Base-by-base conservation (phyloP, 2,329 filamentous ascomycete genomes). In the Paecilomyces niveus region DNA sequence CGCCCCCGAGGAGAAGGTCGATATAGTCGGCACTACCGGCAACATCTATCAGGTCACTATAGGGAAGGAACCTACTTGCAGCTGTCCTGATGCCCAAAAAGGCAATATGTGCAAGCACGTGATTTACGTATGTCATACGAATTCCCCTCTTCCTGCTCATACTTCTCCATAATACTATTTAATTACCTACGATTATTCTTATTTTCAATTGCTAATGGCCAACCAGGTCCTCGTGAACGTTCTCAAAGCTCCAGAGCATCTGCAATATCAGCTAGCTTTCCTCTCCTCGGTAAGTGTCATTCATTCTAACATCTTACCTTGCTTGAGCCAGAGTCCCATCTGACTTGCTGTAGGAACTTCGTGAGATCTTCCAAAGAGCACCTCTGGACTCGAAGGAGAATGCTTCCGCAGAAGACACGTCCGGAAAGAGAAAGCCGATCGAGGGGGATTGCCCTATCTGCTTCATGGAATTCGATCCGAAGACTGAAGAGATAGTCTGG, bases 91-190 rank as follows among this genome's bases (percentile, higher is more conserved):
- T 68, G 74, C 74, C 7, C 60, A 53, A 33, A 82, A 82, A 58
- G 81, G 83, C 3, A 81, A 83, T 52, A 81, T 85, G 64, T 88
- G 85, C 78, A 87, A 87, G 67, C 85, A 87, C 63, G 80, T 86
- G 51, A 71, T 83, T 53, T 86, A 85, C 66, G 82, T 82, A 74
- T 60, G 73, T 66, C 26, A 29, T 29, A 22, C 22, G 26, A 29
- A 29, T 29, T 29, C 26, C 4, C 26, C 26, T 7, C 26, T 6
- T 29, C 26, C 26, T 29, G 8, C 39, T 53, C 31, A 26, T 24
- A 21, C 21, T 24, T 10, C 45, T 35, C n/a, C 9, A 7, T 2
- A 7, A 2, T 21, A 45, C 26, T 21, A 45, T 18, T 45, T 45
- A 45, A n/a, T 45, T 7, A 18, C 39, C 39, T 45, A 45, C 39